A percentile compares a stretch with the other conserved stretches of the same genome.
Evolutionary conservation across 2,329 filamentous ascomycete species (phyloP).

Genomic region (Diaporthe velutina): DNA sequence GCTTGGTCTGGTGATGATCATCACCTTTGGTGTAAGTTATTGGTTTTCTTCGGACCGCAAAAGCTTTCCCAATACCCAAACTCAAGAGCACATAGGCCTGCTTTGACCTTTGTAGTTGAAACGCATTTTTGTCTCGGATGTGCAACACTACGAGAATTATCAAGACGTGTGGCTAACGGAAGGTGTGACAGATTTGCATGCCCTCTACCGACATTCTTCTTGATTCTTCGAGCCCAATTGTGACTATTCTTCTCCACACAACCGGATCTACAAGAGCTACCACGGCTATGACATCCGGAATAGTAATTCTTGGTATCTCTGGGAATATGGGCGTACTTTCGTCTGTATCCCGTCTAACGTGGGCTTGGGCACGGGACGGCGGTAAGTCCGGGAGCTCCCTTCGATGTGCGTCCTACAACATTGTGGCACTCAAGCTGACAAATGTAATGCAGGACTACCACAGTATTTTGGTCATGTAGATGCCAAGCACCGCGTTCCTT

Average conservation of each 20-base stretch:
- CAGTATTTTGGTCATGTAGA: slow-evolving; percentile 44
- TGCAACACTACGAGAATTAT: background rate
- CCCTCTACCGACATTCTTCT: slow-evolving; percentile 51
- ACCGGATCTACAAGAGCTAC: slow-evolving; percentile 55
- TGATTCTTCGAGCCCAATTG: slow-evolving; percentile 53
- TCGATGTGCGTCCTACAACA: slow-evolving; percentile 52
- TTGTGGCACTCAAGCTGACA: too few relatives aligned
- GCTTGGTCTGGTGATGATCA: slow-evolving; percentile 55
- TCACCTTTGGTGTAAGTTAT: slow-evolving; percentile 54
- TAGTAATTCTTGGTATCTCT: slow-evolving; percentile 54
- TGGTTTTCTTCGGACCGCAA: background rate
- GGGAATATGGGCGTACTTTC: slow-evolving; percentile 57
- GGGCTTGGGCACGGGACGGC: slow-evolving; percentile 63
- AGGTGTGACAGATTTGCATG: slow-evolving; percentile 47
- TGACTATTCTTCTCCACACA: slow-evolving; percentile 55
- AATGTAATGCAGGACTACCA: slow-evolving; percentile 37
- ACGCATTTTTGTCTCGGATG: too few relatives aligned
- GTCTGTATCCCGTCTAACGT: slow-evolving; percentile 60
- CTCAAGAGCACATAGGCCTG: too few relatives aligned
- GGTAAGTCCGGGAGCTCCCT: slow-evolving; percentile 45
- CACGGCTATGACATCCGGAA: slow-evolving; percentile 54
- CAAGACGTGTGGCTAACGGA: background rate
- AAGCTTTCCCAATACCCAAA: background rate
- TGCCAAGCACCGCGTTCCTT: slow-evolving; percentile 49
- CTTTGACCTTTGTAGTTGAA: too few relatives aligned